phyloP scores from a whole-genome alignment of 331 rosid species.

The Dryas integrifolia region DNA sequence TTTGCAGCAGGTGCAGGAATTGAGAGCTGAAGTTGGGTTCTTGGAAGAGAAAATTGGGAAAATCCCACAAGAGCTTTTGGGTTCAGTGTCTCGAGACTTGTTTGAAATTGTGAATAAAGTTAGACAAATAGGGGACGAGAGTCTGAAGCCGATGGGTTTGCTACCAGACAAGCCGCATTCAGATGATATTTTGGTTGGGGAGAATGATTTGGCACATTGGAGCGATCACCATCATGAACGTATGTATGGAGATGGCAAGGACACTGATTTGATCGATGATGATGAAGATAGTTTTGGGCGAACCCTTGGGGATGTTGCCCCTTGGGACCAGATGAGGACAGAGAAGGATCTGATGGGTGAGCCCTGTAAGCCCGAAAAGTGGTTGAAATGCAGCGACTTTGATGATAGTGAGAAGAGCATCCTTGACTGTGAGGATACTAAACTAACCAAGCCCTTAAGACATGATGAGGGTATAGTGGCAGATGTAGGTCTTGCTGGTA shows the following conservation, averaged over 20 bases:
- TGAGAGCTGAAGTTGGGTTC: conserved; percentile 72
- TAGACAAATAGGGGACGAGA: conserved; percentile 63
- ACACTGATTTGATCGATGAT: conserved; percentile 84
- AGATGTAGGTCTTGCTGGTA: conserved; percentile 90
- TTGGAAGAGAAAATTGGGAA: conserved; percentile 70
- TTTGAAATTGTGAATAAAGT: conserved; percentile 71
- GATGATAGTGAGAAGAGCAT: conserved; percentile 65
- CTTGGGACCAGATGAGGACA: conserved; percentile 90
- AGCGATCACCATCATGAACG: conserved; percentile 72
- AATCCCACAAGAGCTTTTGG: conserved; percentile 63
- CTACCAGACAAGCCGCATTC: conserved; percentile 58
- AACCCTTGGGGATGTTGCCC: conserved; percentile 74
- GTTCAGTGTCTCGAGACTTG: conserved; percentile 70
- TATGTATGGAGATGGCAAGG: conserved; percentile 80
- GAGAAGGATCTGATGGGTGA: conserved; percentile 76
- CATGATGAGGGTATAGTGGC: conserved; percentile 75
- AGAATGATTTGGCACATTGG: conserved; percentile 95
- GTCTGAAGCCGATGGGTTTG: conserved; percentile 59
- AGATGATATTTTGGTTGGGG: conserved; percentile 81
- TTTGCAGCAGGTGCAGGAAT: conserved; percentile 84
- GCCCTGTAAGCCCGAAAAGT: conserved; percentile 89
- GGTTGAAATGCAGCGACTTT: conserved; percentile 88
- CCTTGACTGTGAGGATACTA: conserved; percentile 90
- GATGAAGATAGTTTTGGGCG: conserved; percentile 93
- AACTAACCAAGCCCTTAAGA: conserved; percentile 80